Percentiles rank a stretch among this genome's conserved stretches.
Conservation (phyloP, 1,139 yeast genomes). For the Geotrichum carabidarum region DNA sequence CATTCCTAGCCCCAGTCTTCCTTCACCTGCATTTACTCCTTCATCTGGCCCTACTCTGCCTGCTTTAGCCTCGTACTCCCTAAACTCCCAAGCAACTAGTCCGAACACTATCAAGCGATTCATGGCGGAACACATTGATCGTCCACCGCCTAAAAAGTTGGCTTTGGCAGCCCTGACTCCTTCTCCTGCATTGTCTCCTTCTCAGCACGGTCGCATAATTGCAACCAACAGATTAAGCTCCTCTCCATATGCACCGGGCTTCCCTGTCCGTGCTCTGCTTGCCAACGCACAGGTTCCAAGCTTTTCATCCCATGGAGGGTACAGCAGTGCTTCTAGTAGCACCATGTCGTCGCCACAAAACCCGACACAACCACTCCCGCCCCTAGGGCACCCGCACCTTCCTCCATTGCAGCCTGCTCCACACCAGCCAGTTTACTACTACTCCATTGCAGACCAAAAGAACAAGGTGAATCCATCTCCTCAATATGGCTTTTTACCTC, state of each 20-base stretch:
- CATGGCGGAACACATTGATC: constrained; percentile 5
- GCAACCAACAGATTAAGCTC: constrained; percentile 10
- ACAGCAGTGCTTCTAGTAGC: constrained; percentile 1
- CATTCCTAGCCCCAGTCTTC: not conserved
- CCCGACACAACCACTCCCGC: not conserved
- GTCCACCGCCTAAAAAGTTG: not conserved
- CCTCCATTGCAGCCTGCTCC: not conserved
- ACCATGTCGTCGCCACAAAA: constrained; percentile 1
- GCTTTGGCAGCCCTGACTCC: not conserved
- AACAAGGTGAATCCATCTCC: constrained; percentile 11
- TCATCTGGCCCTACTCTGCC: not conserved
- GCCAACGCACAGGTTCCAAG: constrained; percentile 1
- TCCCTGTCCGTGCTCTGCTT: constrained; percentile 13
- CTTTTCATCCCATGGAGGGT: not conserved
- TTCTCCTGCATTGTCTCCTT: constrained; percentile 1
- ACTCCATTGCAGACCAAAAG: constrained; percentile 12
- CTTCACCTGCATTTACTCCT: constrained; percentile 1
- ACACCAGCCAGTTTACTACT: constrained; percentile 7
- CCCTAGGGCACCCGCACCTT: not conserved
- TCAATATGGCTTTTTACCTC: constrained; percentile 10
- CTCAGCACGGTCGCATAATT: not conserved
- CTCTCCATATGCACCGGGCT: constrained; percentile 17
- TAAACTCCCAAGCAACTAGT: not conserved
- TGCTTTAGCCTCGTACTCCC: constrained; percentile 1
- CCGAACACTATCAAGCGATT: not conserved